Conservation (phyloP, 208 protist species). For the Leishmania tropica region DNA sequence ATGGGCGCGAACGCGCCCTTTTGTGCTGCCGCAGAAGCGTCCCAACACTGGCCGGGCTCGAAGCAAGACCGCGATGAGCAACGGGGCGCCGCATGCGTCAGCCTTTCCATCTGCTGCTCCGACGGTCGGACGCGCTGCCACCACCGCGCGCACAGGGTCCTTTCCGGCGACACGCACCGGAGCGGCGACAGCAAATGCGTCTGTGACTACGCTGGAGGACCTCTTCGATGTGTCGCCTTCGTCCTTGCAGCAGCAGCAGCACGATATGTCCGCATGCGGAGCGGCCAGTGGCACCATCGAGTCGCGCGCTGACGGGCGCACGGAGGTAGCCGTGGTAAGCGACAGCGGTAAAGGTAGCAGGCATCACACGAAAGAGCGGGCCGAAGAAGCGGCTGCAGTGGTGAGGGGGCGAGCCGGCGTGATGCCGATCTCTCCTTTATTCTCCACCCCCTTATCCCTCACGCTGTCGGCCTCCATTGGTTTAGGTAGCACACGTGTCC, state of each 20-base stretch:
- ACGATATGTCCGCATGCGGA: neutral
- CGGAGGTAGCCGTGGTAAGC: neutral
- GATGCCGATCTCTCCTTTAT: neutral
- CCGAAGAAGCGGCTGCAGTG: neutral
- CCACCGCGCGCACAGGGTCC: neutral
- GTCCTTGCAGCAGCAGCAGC: slow-evolving; percentile 5
- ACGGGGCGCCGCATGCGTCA: neutral
- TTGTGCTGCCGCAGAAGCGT: slow-evolving; percentile 24
- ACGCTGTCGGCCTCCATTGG: slow-evolving; percentile 5
- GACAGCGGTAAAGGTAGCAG: neutral
- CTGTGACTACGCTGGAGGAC: slow-evolving; percentile 6
- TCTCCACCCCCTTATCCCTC: neutral
- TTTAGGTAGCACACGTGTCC: slow-evolving; percentile 27
- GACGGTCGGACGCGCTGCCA: neutral
- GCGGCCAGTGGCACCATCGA: neutral
- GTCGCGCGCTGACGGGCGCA: neutral
- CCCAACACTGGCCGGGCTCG: slow-evolving; percentile 1
- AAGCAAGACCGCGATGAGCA: neutral
- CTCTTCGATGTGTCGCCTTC: slow-evolving; percentile 13
- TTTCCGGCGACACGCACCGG: neutral
- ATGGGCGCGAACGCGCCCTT: slow-evolving; percentile 41
- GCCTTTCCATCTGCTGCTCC: slow-evolving; percentile 7
- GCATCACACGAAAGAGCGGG: neutral
- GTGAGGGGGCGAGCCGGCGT: neutral
- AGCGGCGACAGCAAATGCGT: neutral